A percentile compares a stretch with the other conserved stretches of the same genome.
phyloP scores from a whole-genome alignment of 257 asterid species.

The Voacanga thouarsii region DNA sequence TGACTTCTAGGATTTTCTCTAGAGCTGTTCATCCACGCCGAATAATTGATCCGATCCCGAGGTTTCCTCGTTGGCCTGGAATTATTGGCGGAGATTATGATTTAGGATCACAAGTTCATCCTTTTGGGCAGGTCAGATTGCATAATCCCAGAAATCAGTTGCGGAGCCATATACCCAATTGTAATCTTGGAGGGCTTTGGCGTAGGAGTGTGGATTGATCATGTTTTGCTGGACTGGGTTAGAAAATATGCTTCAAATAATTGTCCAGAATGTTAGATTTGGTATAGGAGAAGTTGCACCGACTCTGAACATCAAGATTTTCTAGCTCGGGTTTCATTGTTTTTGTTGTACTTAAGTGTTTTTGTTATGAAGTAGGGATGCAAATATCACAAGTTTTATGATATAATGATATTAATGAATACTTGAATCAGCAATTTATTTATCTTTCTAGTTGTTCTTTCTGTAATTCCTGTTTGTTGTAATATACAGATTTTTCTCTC shows the following conservation, averaged over 20 bases:
- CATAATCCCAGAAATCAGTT: background rate
- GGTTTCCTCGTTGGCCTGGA: conserved; percentile 36
- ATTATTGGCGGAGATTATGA: conserved; percentile 46
- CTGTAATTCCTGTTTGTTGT: too few species aligned
- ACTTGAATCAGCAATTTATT: too few species aligned
- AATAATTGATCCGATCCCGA: conserved; percentile 15
- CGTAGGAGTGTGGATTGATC: conserved; percentile 9
- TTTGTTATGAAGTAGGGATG: background rate
- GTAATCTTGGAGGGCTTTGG: conserved; percentile 35
- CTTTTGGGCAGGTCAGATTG: conserved; percentile 4
- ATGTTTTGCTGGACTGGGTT: background rate
- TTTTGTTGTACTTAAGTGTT: too few species aligned
- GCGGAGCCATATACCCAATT: conserved; percentile 33
- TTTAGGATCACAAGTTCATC: conserved; percentile 19
- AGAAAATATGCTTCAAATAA: background rate
- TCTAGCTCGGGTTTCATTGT: background rate
- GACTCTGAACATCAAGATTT: background rate
- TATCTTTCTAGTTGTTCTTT: background rate
- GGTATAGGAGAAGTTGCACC: background rate
- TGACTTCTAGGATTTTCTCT: conserved; percentile 10
- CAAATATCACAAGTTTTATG: background rate
- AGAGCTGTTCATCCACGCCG: conserved; percentile 1
- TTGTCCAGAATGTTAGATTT: background rate
- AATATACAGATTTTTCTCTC: background rate
- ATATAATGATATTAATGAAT: too few species aligned